A percentile compares a stretch with the other conserved stretches of the same genome.
phyloP scores from a whole-genome alignment of 2,329 filamentous ascomycete species.

The Cercospora sp. region DNA sequence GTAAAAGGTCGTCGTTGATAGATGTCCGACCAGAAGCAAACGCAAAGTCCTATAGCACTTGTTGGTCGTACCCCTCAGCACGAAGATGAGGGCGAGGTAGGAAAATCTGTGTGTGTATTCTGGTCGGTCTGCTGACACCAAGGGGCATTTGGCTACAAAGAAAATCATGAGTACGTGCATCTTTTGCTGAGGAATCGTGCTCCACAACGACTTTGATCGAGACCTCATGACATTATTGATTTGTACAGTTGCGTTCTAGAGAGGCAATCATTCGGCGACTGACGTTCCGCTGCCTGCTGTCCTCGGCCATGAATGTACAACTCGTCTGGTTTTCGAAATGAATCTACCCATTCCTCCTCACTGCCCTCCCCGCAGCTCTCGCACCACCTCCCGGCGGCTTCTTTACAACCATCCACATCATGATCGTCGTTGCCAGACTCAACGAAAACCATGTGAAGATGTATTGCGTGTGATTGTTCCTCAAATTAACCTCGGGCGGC shows the following conservation, averaged over 20 bases:
- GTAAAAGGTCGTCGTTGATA: background rate
- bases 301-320: background rate
- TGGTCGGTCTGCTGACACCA: no score
- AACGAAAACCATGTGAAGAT: constrained; percentile 97
- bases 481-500: constrained; percentile 83
- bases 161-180: no score
- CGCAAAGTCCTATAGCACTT: background rate
- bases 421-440: constrained; percentile 78
- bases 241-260: no score
- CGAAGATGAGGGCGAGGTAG: no score
- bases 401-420: constrained; percentile 94
- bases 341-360: constrained; percentile 10
- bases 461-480: constrained; percentile 97
- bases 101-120: no score
- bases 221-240: no score
- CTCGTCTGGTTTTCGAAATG: background rate
- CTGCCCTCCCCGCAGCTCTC: constrained; percentile 10
- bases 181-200: no score
- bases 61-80: no score
- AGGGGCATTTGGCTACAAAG: no score
- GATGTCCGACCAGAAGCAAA: background rate
- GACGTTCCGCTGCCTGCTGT: no score
- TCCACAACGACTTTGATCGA: no score
- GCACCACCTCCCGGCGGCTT: constrained; percentile 62
- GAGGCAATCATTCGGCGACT: no score